Conservation (phyloP, 176 grass and related monocot species). For the Hyparrhenia diplandra region DNA sequence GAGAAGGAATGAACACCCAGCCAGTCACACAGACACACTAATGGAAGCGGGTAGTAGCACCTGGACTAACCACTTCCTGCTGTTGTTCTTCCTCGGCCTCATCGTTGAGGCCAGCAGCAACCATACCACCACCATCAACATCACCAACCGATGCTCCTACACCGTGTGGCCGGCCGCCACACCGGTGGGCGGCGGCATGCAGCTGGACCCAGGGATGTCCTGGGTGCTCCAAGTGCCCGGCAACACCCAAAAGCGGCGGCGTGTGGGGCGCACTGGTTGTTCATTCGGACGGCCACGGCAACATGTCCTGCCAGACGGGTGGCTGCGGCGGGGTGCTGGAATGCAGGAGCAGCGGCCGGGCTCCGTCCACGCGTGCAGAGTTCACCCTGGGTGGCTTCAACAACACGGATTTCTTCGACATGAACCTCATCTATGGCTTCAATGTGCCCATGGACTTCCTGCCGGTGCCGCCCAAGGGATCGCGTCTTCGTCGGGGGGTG, state of each 20-base stretch:
- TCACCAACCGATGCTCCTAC: too few species aligned
- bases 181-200: too few species aligned
- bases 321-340: neutral
- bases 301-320: neutral
- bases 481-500: neutral
- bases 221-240: neutral
- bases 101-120: too few species aligned
- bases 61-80: too few species aligned
- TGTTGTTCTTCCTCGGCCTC: too few species aligned
- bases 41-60: too few species aligned
- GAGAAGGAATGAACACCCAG: too few species aligned
- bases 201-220: neutral
- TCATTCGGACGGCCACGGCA: neutral
- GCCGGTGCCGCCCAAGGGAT: neutral
- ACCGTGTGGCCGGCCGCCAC: too few species aligned
- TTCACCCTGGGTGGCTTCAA: neutral
- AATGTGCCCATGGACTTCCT: conserved; percentile 51
- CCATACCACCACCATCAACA: too few species aligned
- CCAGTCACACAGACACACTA: too few species aligned
- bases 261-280: conserved; percentile 24
- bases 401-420: conserved; percentile 19
- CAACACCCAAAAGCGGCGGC: rapidly evolving
- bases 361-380: conserved; percentile 14
- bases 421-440: conserved; percentile 39
- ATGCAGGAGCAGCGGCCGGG: neutral